phyloP scores from a whole-genome alignment of 441 rosid genomes.

The Euphorbia celastroides region DNA sequence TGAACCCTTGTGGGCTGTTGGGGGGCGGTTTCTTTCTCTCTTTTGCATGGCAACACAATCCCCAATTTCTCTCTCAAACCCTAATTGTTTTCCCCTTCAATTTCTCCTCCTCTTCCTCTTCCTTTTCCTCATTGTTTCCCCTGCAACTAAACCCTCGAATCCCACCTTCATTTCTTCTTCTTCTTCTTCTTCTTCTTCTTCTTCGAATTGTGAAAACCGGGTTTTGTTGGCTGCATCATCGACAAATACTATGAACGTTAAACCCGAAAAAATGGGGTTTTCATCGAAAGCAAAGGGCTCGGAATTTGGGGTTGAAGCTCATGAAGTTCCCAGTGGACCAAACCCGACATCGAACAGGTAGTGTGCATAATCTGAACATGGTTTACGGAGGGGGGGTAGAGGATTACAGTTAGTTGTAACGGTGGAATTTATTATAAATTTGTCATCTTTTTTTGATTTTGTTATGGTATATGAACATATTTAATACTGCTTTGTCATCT shows the following conservation, averaged over 20 bases:
- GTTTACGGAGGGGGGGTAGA: not conserved
- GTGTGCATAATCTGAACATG: not conserved
- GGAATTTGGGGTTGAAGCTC: conserved; percentile 50
- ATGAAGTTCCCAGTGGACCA: conserved; percentile 95
- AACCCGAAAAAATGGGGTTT: conserved; percentile 36
- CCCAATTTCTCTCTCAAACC: conserved; percentile 22
- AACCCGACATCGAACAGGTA: conserved; percentile 83
- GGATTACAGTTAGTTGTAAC: conserved; percentile 1
- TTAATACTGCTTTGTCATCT: conserved; percentile 36
- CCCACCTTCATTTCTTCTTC: conserved; percentile 19
- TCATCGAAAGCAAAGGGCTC: conserved; percentile 21
- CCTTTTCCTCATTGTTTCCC: conserved; percentile 36
- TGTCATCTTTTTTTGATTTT: conserved; percentile 21
- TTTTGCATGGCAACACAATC: conserved; percentile 72
- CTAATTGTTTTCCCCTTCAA: conserved; percentile 20
- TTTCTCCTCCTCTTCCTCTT: conserved; percentile 28
- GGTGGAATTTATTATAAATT: conserved; percentile 18
- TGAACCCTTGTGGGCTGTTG: conserved; percentile 84
- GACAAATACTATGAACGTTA: conserved; percentile 36
- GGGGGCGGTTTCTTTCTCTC: conserved; percentile 65
- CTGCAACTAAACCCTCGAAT: conserved; percentile 20
- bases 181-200: conserved; percentile 22
- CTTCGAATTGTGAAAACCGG: conserved; percentile 46
- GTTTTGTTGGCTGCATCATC: conserved; percentile 38
- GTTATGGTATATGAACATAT: not conserved